Percentiles rank a stretch among this genome's conserved stretches.
These are phyloP conservation scores for Apiotrichum gamsii DNA, from an alignment of 1,284 basidiomycete species.

Conservation along the genomic window DNA sequence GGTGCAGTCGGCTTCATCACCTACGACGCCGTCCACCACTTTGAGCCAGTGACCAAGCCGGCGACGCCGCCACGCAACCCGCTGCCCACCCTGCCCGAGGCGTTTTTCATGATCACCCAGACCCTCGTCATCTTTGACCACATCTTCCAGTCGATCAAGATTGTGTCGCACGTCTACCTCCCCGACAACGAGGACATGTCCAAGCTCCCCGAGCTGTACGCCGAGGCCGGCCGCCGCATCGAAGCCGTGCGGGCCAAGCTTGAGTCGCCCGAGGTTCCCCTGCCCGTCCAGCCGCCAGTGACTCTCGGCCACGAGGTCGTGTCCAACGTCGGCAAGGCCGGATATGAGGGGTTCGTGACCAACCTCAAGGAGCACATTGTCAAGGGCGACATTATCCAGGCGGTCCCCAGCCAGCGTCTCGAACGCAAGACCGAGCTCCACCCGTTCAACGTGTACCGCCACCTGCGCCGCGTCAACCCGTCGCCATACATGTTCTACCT, in stretches of 20 bases:
- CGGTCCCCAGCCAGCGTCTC: conserved; percentile 90
- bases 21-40: conserved; percentile 94
- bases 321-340: conserved; percentile 88
- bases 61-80: conserved; percentile 62
- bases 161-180: conserved; percentile 90
- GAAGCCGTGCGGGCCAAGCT: conserved; percentile 65
- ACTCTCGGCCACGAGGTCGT: conserved; percentile 59
- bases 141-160: conserved; percentile 87
- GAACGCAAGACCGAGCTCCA: conserved; percentile 78
- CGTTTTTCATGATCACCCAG: conserved; percentile 94
- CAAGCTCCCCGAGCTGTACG: conserved; percentile 72
- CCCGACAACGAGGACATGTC: conserved; percentile 51
- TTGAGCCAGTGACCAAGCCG: conserved; percentile 79
- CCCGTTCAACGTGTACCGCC: conserved; percentile 95
- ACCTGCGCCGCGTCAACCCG: conserved; percentile 89
- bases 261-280: conserved; percentile 54
- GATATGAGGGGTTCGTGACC: conserved; percentile 90
- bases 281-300: conserved; percentile 53
- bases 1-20: conserved; percentile 97
- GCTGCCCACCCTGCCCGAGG: conserved; percentile 79
- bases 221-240: conserved; percentile 72
- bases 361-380: conserved; percentile 89
- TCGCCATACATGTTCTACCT: conserved; percentile 99
- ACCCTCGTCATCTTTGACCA: conserved; percentile 95
- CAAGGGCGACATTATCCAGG: conserved; percentile 97